Conservation (phyloP, 257 asterid species). For the Nicotiana tabacum region DNA sequence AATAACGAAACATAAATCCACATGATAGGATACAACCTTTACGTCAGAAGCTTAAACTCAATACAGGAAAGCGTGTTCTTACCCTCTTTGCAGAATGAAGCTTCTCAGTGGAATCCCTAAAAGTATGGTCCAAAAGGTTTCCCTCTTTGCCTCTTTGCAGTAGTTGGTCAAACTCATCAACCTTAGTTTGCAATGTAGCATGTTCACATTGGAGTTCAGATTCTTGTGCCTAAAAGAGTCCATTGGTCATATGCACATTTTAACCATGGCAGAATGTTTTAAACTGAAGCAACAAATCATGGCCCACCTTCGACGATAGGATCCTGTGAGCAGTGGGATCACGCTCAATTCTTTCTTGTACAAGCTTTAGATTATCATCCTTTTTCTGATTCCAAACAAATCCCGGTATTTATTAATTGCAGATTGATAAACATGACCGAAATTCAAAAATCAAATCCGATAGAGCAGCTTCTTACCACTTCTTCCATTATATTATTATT, state of each 20-base stretch:
- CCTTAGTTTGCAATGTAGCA: conserved; percentile 45
- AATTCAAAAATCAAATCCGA: too few species aligned
- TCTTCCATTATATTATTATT: too few species aligned
- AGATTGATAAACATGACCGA: too few species aligned
- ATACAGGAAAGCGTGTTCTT: conserved; percentile 1
- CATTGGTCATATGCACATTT: not conserved
- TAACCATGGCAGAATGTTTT: not conserved
- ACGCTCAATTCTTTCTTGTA: too few species aligned
- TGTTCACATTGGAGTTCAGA: conserved; percentile 36
- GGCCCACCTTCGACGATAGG: too few species aligned
- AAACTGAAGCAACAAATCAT: too few species aligned
- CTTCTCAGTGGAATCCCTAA: conserved; percentile 35
- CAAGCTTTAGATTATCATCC: too few species aligned
- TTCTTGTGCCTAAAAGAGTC: conserved; percentile 47
- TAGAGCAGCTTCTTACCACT: too few species aligned
- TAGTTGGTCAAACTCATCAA: conserved; percentile 49
- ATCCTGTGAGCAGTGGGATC: too few species aligned
- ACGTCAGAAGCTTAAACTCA: not conserved
- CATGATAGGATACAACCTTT: not conserved
- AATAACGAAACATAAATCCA: not conserved
- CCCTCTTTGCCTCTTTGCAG: conserved; percentile 23
- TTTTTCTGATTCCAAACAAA: too few species aligned
- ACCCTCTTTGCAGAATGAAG: conserved; percentile 55
- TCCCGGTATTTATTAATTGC: too few species aligned
- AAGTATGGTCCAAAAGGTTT: conserved; percentile 25